A percentile compares a stretch with the other conserved stretches of the same genome.
These are phyloP conservation scores for Paracorniculantispora psalliotae DNA, from an alignment of 2,329 filamentous ascomycete genomes.

Conservation along the genomic window DNA sequence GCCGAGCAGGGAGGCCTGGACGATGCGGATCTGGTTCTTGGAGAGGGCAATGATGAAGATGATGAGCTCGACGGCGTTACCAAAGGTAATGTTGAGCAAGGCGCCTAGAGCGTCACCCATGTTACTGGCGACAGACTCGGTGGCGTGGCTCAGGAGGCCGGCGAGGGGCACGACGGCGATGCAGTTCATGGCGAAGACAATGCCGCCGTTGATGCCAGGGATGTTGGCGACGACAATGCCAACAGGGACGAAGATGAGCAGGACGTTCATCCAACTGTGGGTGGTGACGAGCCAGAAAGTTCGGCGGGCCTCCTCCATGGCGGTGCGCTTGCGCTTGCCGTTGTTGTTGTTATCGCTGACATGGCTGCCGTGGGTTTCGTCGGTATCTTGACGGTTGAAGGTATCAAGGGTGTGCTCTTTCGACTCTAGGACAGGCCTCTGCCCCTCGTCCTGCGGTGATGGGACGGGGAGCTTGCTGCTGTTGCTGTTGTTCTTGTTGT, in stretches of 20 bases:
- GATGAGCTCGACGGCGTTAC: slow-evolving; percentile 75
- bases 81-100: slow-evolving; percentile 71
- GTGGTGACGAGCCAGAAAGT: slow-evolving; percentile 54
- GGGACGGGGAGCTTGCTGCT: slow-evolving; percentile 34
- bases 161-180: slow-evolving; percentile 72
- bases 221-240: slow-evolving; percentile 63
- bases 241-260: slow-evolving; percentile 72
- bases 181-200: slow-evolving; percentile 70
- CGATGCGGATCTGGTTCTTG: slow-evolving; percentile 77
- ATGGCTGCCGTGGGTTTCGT: slow-evolving; percentile 25
- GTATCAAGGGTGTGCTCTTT: slow-evolving; percentile 18
- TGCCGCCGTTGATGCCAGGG: slow-evolving; percentile 48
- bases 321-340: slow-evolving; percentile 33
- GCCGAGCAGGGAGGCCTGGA: slow-evolving; percentile 83
- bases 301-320: slow-evolving; percentile 46
- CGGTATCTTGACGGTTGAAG: slow-evolving; percentile 19
- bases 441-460: slow-evolving; percentile 47
- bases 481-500: too few relatives aligned
- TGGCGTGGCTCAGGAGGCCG: slow-evolving; percentile 66
- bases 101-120: slow-evolving; percentile 70
- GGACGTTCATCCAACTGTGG: slow-evolving; percentile 72
- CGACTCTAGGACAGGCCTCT: slow-evolving; percentile 51
- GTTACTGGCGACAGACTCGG: slow-evolving; percentile 67
- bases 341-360: slow-evolving; percentile 28
- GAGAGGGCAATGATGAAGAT: slow-evolving; percentile 43